Evolutionary conservation across 768 basidiomycete genomes (phyloP), one percentile per base, ranked within the genome.

Genomic region (Mycena crocata): DNA sequence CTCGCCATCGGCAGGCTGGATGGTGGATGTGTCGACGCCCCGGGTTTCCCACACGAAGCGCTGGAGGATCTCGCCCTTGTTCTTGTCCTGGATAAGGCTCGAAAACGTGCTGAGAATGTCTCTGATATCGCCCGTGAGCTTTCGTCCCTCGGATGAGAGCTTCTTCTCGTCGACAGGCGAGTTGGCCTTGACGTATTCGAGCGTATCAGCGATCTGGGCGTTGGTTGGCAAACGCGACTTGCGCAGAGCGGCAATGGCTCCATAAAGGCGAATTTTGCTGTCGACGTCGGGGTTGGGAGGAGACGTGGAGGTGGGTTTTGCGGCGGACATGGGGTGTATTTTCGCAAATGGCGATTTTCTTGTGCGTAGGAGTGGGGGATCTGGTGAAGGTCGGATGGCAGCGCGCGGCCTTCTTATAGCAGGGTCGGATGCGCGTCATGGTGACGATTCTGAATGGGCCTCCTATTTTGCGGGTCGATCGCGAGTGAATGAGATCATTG

Each of bases 11-110:
- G 83, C 72, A 57, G 71, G 70, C 2, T 67, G 62, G 23, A 77
- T 13, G 8, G 21, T 37, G 1, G 77, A 73, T 0, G 64, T 68
- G 15, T 83, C 83, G 23, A 90, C 80, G 39, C 86, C 86, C 35
- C 86, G 81, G 1, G 93, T 94, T 66, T 90, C 87, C 92, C 92
- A 96, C 42, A 96, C 78, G 71, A 97, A 96, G 72, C 93, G 91
- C 79, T 98, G 97, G 77, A 98, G 85, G 42, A 98, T 85, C 80
- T 98, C 95, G 71, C 97, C 96, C 26, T 83, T 80, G 70, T 98
- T 98, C 87, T 97, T 98, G 72, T 92, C 85, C 52, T 82, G 73
- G 62, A 95, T 89, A 42, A 86, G 71, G 15, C 90, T 85, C 0
- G 87, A 83, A 6, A 64, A 40, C 6, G 94, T 95, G 69, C 88